Evolutionary conservation across 768 basidiomycete genomes (phyloP).

Genomic region (Suillus fuscotomentosus): DNA sequence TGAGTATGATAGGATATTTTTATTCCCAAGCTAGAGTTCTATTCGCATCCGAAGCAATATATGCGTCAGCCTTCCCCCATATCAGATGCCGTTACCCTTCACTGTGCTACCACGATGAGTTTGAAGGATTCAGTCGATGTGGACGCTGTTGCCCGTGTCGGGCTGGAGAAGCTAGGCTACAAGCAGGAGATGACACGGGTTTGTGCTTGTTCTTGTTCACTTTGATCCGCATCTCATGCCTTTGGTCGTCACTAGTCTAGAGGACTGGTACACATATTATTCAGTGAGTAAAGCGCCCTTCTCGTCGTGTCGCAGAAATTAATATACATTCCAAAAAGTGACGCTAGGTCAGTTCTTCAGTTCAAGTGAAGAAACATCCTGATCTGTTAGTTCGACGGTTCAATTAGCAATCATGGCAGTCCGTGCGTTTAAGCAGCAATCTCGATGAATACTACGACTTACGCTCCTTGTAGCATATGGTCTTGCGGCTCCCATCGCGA

Average conservation of each 20-base stretch:
- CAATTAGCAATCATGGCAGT: slow-evolving; percentile 57
- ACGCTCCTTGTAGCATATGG: slow-evolving; percentile 43
- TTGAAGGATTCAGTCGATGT: slow-evolving; percentile 14
- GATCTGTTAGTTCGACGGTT: slow-evolving; percentile 6
- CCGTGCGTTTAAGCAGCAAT: slow-evolving; percentile 38
- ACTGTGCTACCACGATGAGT: slow-evolving; percentile 12
- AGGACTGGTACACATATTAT: slow-evolving; percentile 50
- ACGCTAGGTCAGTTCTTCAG: slow-evolving; percentile 38
- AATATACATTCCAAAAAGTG: slow-evolving; percentile 27
- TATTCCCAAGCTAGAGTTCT: not conserved
- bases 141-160: slow-evolving; percentile 31
- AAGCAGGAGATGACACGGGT: slow-evolving; percentile 55
- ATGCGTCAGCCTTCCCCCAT: not conserved
- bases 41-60: not conserved
- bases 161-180: slow-evolving; percentile 54
- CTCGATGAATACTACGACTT: not conserved
- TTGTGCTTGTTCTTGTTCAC: not conserved
- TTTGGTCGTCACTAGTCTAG: slow-evolving; percentile 35
- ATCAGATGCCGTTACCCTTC: not conserved
- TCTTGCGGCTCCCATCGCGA: slow-evolving; percentile 56
- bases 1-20: not conserved
- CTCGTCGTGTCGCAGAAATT: slow-evolving; percentile 14
- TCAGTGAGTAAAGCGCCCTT: slow-evolving; percentile 39
- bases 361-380: not conserved
- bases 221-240: not conserved